These are phyloP conservation scores for Gnomoniopsis smithogilvyi DNA, from an alignment of 2,329 filamentous ascomycete species.

Conservation along the genomic window DNA sequence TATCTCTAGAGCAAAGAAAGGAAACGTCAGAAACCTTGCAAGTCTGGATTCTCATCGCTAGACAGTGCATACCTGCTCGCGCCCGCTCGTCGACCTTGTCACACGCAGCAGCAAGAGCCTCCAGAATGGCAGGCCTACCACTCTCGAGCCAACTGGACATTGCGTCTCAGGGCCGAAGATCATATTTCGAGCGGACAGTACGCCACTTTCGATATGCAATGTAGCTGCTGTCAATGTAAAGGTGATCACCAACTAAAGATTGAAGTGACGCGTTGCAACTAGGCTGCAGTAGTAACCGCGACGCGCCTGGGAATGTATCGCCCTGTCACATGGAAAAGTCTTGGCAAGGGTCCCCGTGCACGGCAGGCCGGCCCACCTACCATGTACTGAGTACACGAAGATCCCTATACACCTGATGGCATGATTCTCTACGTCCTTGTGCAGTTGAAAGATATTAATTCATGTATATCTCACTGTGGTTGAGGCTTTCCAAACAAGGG, in stretches of 20 bases:
- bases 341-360: background rate
- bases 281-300: background rate
- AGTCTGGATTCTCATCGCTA: no score
- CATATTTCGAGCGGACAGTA: background rate
- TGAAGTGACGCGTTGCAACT: background rate
- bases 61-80: conserved; percentile 27
- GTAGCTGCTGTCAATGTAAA: background rate
- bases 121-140: conserved; percentile 37
- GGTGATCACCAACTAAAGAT: background rate
- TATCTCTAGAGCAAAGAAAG: conserved; percentile 25
- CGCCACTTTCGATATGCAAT: background rate
- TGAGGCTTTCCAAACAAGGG: background rate
- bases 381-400: no score
- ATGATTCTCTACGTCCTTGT: no score
- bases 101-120: conserved; percentile 37
- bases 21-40: conserved; percentile 1
- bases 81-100: conserved; percentile 37
- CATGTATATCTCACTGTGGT: no score
- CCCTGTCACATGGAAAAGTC: background rate
- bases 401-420: no score
- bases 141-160: conserved; percentile 39
- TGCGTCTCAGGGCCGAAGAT: background rate
- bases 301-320: background rate
- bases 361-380: background rate
- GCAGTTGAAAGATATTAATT: no score